Evolutionary conservation across 1,284 basidiomycete species (phyloP).

Genomic region (Microbotryum violaceum): DNA sequence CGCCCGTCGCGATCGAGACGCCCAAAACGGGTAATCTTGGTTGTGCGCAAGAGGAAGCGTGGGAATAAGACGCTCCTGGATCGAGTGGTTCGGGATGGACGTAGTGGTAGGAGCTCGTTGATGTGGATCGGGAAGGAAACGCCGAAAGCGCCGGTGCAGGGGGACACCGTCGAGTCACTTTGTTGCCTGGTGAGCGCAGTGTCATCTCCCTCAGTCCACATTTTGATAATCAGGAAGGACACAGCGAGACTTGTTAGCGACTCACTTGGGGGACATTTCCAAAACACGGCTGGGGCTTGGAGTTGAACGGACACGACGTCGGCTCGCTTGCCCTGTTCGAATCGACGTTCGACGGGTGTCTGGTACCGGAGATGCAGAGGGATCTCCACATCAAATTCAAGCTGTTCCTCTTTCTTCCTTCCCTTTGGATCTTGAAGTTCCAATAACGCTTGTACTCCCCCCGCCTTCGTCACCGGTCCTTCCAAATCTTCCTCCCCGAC

Average conservation of each 20-base stretch:
- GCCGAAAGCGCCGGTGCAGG: neutral
- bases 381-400: conserved; percentile 8
- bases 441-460: conserved; percentile 7
- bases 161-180: no score
- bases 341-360: conserved; percentile 8
- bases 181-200: neutral
- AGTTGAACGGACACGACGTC: conserved; percentile 14
- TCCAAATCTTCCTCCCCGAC: conserved; percentile 46
- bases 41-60: neutral
- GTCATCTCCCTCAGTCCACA: neutral
- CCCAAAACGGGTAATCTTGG: neutral
- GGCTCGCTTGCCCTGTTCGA: neutral
- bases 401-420: neutral
- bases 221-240: neutral
- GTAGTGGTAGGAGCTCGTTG: neutral
- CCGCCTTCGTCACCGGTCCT: conserved; percentile 12
- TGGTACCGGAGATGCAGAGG: conserved; percentile 33
- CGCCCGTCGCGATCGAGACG: neutral
- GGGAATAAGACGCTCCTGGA: neutral
- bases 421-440: conserved; percentile 4
- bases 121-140: neutral
- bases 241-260: neutral
- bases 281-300: conserved; percentile 24
- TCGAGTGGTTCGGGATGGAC: neutral
- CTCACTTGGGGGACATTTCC: conserved; percentile 18